A percentile compares a stretch with the other conserved stretches of the same genome.
Conservation (phyloP, 2,329 filamentous ascomycete genomes). For the Karstenula rhodostoma region DNA sequence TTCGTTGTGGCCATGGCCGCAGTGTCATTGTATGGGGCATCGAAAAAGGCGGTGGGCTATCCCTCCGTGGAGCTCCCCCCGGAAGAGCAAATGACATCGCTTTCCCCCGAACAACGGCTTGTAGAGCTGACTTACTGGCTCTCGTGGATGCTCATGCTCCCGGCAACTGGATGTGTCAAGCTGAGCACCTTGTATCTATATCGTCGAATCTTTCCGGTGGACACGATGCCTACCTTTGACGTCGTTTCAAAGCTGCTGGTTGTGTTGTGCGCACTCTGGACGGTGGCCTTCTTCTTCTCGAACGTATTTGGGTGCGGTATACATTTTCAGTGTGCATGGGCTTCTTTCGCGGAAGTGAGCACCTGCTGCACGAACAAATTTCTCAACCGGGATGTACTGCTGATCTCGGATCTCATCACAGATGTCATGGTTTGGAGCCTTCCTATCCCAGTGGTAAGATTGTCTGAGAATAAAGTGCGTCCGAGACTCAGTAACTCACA, state of each 20-base stretch:
- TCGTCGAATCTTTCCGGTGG: constrained; percentile 1
- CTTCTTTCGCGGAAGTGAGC: background rate
- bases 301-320: background rate
- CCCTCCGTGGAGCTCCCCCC: background rate
- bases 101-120: background rate
- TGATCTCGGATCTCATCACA: background rate
- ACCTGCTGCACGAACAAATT: background rate
- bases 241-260: background rate
- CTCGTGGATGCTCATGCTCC: background rate
- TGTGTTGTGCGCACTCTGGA: constrained; percentile 2
- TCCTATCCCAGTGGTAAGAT: background rate
- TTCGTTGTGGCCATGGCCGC: background rate
- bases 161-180: background rate
- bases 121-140: background rate
- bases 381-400: background rate
- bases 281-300: constrained; percentile 2
- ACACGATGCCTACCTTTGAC: background rate
- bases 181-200: constrained; percentile 4
- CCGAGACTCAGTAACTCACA: background rate
- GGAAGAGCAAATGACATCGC: background rate
- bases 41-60: background rate
- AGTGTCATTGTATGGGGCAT: background rate
- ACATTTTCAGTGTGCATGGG: background rate
- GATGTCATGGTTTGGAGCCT: background rate
- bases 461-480: background rate